Percentiles rank a stretch among this genome's conserved stretches.
Evolutionary conservation across 306 rosid genomes (phyloP).

Genomic region (Lathyrus sativus): DNA sequence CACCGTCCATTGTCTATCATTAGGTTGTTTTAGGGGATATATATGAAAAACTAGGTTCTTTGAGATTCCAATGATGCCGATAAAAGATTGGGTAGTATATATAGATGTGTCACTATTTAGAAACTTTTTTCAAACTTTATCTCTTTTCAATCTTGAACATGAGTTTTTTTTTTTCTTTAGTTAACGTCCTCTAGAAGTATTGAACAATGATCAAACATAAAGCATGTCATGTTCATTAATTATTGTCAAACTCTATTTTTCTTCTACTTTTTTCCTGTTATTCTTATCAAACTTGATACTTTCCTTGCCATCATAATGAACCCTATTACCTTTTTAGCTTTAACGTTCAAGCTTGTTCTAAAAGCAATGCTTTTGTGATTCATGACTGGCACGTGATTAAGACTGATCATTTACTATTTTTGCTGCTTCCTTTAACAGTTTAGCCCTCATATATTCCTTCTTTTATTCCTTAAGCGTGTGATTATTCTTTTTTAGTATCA

Average conservation of each 20-base stretch:
- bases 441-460: constrained; percentile 13
- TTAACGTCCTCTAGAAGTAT: constrained; percentile 7
- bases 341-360: constrained; percentile 29
- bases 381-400: constrained; percentile 31
- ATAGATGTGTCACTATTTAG: neutral
- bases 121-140: neutral
- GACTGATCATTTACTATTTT: constrained; percentile 14
- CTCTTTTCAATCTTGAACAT: neutral
- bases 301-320: constrained; percentile 19
- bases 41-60: neutral
- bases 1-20: constrained; percentile 32
- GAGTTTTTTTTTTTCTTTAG: neutral
- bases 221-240: neutral
- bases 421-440: neutral
- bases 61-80: constrained; percentile 15
- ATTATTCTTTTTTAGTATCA: constrained; percentile 8
- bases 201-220: constrained; percentile 20
- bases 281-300: constrained; percentile 21
- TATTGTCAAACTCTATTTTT: neutral
- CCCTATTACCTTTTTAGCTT: constrained; percentile 20
- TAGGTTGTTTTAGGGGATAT: constrained; percentile 29
- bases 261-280: constrained; percentile 7
- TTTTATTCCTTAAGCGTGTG: constrained; percentile 21
- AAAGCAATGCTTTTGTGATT: constrained; percentile 28
- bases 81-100: neutral